These are phyloP conservation scores for Geotrichum siamense DNA, from an alignment of 1,139 yeast species.

Conservation along the genomic window DNA sequence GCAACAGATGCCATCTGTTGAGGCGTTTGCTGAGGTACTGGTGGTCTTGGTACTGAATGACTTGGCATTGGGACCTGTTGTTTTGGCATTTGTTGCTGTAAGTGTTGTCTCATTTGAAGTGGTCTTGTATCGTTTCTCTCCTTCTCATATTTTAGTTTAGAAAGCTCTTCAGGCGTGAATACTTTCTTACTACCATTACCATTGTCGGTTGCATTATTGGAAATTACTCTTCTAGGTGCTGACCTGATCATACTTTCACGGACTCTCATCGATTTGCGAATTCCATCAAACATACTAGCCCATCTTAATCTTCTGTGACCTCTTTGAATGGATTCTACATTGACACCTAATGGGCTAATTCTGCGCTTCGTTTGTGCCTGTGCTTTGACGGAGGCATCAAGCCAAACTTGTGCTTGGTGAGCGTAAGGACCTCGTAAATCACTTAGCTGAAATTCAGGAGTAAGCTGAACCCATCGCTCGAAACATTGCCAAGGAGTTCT, in stretches of 20 bases:
- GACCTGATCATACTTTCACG: slow-evolving; percentile 66
- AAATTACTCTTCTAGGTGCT: slow-evolving; percentile 31
- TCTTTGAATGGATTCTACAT: slow-evolving; percentile 82
- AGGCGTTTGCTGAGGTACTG: slow-evolving; percentile 9
- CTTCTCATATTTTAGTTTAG: slow-evolving; percentile 48
- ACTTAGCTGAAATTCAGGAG: slow-evolving; percentile 74
- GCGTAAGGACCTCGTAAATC: slow-evolving; percentile 89
- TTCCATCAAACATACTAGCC: slow-evolving; percentile 97
- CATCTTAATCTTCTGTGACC: slow-evolving; percentile 86
- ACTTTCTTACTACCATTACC: slow-evolving; percentile 3
- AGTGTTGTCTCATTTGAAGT: slow-evolving; percentile 11
- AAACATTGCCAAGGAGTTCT: slow-evolving; percentile 99
- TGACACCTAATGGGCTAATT: slow-evolving; percentile 86
- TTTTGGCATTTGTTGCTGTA: slow-evolving; percentile 3
- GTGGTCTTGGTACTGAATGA: slow-evolving; percentile 9
- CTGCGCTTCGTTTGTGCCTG: slow-evolving; percentile 84
- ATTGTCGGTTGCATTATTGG: slow-evolving; percentile 4
- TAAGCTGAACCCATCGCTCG: slow-evolving; percentile 88
- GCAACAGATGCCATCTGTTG: slow-evolving; percentile 20
- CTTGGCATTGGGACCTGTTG: slow-evolving; percentile 12
- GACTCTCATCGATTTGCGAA: slow-evolving; percentile 81
- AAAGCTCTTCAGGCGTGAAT: slow-evolving; percentile 70
- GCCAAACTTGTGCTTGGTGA: slow-evolving; percentile 79
- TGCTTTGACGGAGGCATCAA: slow-evolving; percentile 82
- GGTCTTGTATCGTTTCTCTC: slow-evolving; percentile 3